Base-by-base conservation (phyloP, 192 early-diverging fungal species). In the Umbelopsis sp. region DNA sequence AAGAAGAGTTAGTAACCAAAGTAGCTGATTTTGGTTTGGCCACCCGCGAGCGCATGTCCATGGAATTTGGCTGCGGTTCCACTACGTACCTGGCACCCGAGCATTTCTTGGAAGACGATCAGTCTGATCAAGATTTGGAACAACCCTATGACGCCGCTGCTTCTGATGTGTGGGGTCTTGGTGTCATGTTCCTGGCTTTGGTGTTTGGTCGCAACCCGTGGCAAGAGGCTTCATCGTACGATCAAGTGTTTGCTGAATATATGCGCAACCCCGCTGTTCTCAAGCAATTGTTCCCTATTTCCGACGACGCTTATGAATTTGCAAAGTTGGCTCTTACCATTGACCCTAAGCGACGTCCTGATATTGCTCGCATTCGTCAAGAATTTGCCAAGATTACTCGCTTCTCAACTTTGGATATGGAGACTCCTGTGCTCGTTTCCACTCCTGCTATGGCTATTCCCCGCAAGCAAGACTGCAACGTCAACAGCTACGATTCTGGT, bases 21-120 rank as follows among this genome's bases (percentile, higher is more conserved):
- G 78, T 97, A 13, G 91, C 93, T 4, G 95, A 97, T 76, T 97
- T 97, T 86, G 95, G 95, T 16, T 88, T 97, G 27, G 89, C 95
- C 13, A 97, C 96, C 7, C 84, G 82, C 76, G 83, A 91, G 25
- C 75, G 80, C 23, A 83, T 81, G 75, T 94, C 93, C 12, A 75
- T 84, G 25, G 96, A 96, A 49, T 90, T 94, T 46, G 94, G 95
- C 7, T 96, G 94, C 74, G 96, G 96, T 10, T 90, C 89, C 49
- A 90, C 92, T 7, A 89, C 93, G 55, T 98, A 98, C 73, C 90
- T 98, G 81, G 92, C 91, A 3, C 95, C 95, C n/a, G 93, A 88
- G 66, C 81, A 84, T 46, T 80, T 84, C 65, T 80, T 70, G 23
- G 73, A 73, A 6, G 73, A 73, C 11, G 64, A 73, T 66, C 70